Conservation (phyloP, 495 filamentous ascomycete genomes). For the Penicillium coprophilum region DNA sequence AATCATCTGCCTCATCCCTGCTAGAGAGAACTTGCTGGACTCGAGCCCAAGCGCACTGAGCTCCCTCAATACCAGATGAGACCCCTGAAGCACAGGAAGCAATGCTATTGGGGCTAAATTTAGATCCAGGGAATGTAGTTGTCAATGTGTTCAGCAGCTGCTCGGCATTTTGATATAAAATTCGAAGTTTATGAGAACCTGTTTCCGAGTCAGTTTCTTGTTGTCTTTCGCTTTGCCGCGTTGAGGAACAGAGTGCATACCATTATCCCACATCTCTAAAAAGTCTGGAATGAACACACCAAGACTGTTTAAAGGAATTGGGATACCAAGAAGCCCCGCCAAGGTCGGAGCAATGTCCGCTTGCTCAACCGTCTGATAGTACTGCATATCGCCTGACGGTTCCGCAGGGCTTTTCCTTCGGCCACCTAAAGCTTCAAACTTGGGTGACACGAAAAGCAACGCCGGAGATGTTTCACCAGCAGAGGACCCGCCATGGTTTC, state of each 20-base stretch:
- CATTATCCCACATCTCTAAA: slow-evolving; percentile 67
- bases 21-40: slow-evolving; percentile 23
- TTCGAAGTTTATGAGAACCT: slow-evolving; percentile 56
- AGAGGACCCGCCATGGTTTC: slow-evolving; percentile 93
- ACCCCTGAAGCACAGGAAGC: slow-evolving; percentile 42
- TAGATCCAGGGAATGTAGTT: slow-evolving; percentile 61
- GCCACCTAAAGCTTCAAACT: slow-evolving; percentile 56
- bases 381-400: slow-evolving; percentile 60
- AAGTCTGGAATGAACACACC: slow-evolving; percentile 83
- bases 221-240: not conserved
- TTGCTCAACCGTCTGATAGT: slow-evolving; percentile 83
- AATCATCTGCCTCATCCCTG: slow-evolving; percentile 4
- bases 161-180: slow-evolving; percentile 71
- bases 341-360: slow-evolving; percentile 89
- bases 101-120: slow-evolving; percentile 44
- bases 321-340: slow-evolving; percentile 83
- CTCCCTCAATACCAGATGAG: slow-evolving; percentile 51
- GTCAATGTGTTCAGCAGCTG: slow-evolving; percentile 75
- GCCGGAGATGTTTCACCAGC: slow-evolving; percentile 92
- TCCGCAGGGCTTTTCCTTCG: slow-evolving; percentile 43
- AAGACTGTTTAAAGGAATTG: slow-evolving; percentile 87
- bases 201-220: not conserved
- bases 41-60: slow-evolving; percentile 66
- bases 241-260: slow-evolving; percentile 31
- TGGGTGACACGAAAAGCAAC: slow-evolving; percentile 87